Base-by-base conservation (phyloP, 768 basidiomycete genomes). In the Trametes villosa region DNA sequence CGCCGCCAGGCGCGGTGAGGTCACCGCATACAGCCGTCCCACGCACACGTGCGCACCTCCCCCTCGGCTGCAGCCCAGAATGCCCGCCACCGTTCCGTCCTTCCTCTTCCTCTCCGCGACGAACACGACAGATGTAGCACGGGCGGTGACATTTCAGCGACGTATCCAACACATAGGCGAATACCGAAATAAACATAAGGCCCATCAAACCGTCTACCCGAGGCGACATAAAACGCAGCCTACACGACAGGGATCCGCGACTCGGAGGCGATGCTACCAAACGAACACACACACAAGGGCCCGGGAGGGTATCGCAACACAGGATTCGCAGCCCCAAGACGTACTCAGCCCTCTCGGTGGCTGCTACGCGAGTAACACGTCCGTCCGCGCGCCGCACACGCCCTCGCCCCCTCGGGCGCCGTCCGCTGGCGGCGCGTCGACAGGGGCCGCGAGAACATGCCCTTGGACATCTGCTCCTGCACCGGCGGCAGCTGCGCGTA, bases 401-500 rank as follows among this genome's bases (percentile, higher is more conserved):
- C 44, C 50, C 60, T 56, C 29, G 51, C 20, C 42, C 33, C 36
- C 17, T 56, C 54, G 1, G 38, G 24, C 15, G 61, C 46, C 34
- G 51, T 36, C 51, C n/a, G n/a, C n/a, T 54, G 57, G 33, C 57
- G 57, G 26, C 53, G 30, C 45, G 63, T 58, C n/a, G 59, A 56
- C 11, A 70, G 60, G 53, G 68, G 67, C 34, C 68, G 70, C 34
- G 83, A 82, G 64, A 76, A 83, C 68, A 81, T 66, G 22, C 80
- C 81, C 33, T 68, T 74, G 60, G 62, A 67, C 49, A 70, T 68
- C 69, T 86, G 84, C 64, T 86, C 81, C 51, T 76, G 75, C 15
- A 80, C 68, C 8, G 74, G 74, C 9, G 82, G 82, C 51, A 85
- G 58, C 29, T 80, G 70, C 9, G 78, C 83, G 60, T 76, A 72